Percentiles rank a stretch among this genome's conserved stretches.
phyloP scores from a whole-genome alignment of 495 filamentous ascomycete species.

The Aspergillus homomorphus region DNA sequence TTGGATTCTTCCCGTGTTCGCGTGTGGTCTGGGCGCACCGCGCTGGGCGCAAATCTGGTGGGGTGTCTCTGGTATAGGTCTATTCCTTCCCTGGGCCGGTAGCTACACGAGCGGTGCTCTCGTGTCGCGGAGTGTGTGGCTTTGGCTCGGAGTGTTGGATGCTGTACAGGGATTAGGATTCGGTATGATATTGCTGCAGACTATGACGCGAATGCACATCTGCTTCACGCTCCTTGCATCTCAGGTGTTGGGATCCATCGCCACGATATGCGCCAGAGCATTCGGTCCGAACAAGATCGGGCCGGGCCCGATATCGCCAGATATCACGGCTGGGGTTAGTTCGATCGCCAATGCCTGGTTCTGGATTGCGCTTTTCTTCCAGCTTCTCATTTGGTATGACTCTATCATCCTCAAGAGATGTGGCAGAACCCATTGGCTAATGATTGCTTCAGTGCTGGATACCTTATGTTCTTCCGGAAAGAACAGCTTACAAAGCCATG shows the following conservation, averaged over 20 bases:
- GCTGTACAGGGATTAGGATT: slow-evolving; percentile 49
- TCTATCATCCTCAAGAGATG: neutral
- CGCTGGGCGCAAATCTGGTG: slow-evolving; percentile 54
- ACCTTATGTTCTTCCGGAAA: slow-evolving; percentile 68
- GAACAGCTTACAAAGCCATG: slow-evolving; percentile 68
- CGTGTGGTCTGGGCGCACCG: slow-evolving; percentile 48
- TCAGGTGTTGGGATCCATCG: slow-evolving; percentile 48
- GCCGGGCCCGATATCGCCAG: slow-evolving; percentile 47
- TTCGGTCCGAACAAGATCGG: slow-evolving; percentile 49
- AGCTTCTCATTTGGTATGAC: slow-evolving; percentile 59
- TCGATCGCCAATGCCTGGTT: slow-evolving; percentile 59
- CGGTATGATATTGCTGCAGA: slow-evolving; percentile 52
- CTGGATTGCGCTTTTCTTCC: slow-evolving; percentile 61
- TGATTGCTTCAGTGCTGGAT: slow-evolving; percentile 51
- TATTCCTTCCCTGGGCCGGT: slow-evolving; percentile 51
- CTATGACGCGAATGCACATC: slow-evolving; percentile 49
- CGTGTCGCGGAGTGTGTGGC: slow-evolving; percentile 47
- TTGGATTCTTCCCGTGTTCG: slow-evolving; percentile 51
- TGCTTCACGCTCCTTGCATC: slow-evolving; percentile 50
- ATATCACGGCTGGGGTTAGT: slow-evolving; percentile 40
- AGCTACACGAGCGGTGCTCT: slow-evolving; percentile 41
- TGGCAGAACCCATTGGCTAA: slow-evolving; percentile 3
- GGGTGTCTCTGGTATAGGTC: slow-evolving; percentile 46
- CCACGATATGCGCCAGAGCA: slow-evolving; percentile 46
- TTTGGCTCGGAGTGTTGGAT: slow-evolving; percentile 51